Base-by-base conservation (phyloP, 305 asterid species). In the Plantago coronopus region DNA sequence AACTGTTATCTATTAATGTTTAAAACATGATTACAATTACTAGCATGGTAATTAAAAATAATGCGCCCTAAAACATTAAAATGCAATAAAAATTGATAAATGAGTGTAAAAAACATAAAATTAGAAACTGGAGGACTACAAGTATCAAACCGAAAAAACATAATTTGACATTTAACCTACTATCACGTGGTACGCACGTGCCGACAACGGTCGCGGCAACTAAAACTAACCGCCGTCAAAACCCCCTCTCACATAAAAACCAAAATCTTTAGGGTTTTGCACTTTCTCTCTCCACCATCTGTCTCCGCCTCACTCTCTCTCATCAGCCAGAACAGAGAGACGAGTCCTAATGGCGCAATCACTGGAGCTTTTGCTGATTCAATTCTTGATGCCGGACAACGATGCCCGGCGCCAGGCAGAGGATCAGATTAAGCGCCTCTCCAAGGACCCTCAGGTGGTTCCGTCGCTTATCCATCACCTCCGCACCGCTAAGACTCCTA, bases 401-500 rank as follows among this genome's bases (percentile, higher is more conserved):
- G 99, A 93, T 59, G 97, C 97, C 20, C 78, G 97, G 50, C 85
- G 97, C 37, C 97, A 93, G 81, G 97, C 99, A 31, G 99, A 93
- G 82, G 97, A 89, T 63, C 99, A 93, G 75, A 93, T 93, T 59
- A 93, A 89, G 86, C 88, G 99, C 13, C 62, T 89, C 54, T 81
- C 96, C 1, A 89, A 89, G 94, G 97, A 93, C 76, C 97, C 99
- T 13, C 91, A 87, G 83, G 99, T 93, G 68, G 94, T 93, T 11
- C 96, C 99, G 21, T 88, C 96, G 27, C 76, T 93, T 5, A 66
- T 83, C 19, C 94, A 93, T 64, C 99, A 89, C 73, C 94, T 93
- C 31, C 99, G 99, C 59, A 89, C 99, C 15, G 99, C 99, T 61
- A 93, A 93, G 76, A 89, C 97, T n/a, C 99, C 99, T 48, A 87